Evolutionary conservation across 352 stramenopile species (phyloP).

Genomic region (Pythium rhizo-oryzae): DNA sequence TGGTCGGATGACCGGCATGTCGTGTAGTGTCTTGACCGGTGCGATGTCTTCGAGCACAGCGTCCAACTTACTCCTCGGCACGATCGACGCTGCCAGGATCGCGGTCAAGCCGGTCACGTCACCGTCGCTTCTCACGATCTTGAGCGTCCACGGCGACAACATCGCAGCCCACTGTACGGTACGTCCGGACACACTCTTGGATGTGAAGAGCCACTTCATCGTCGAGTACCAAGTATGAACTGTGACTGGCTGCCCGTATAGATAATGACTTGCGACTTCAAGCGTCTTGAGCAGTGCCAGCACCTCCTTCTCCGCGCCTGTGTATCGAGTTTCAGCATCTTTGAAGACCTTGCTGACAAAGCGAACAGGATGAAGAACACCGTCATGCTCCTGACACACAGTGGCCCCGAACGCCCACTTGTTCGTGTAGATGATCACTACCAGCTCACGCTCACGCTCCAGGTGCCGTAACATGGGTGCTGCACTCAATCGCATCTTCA

Average conservation of each 20-base stretch:
- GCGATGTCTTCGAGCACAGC: constrained; percentile 12
- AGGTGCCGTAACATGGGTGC: constrained; percentile 23
- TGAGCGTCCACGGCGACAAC: constrained; percentile 19
- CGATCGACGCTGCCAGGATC: constrained; percentile 15
- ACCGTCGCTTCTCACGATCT: constrained; percentile 17
- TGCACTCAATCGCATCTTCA: constrained; percentile 7
- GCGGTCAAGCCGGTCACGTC: neutral
- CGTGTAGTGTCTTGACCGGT: constrained; percentile 10
- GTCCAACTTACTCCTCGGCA: constrained; percentile 2
- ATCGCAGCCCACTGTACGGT: too few relatives aligned
- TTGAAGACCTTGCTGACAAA: constrained; percentile 31
- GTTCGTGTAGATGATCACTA: too few relatives aligned
- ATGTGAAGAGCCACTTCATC: constrained; percentile 28
- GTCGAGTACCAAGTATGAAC: constrained; percentile 22
- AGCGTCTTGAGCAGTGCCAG: constrained; percentile 21
- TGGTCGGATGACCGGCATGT: constrained; percentile 15
- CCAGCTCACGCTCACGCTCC: too few relatives aligned
- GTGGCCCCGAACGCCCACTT: constrained; percentile 19
- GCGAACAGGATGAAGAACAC: constrained; percentile 12
- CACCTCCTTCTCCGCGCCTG: constrained; percentile 17
- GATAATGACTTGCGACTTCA: constrained; percentile 16
- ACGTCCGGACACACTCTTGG: constrained; percentile 17
- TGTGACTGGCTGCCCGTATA: constrained; percentile 17
- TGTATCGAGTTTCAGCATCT: constrained; percentile 16
- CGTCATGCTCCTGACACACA: constrained; percentile 22